phyloP scores from a whole-genome alignment of 305 asterid genomes.

The Coffea humblotiana region DNA sequence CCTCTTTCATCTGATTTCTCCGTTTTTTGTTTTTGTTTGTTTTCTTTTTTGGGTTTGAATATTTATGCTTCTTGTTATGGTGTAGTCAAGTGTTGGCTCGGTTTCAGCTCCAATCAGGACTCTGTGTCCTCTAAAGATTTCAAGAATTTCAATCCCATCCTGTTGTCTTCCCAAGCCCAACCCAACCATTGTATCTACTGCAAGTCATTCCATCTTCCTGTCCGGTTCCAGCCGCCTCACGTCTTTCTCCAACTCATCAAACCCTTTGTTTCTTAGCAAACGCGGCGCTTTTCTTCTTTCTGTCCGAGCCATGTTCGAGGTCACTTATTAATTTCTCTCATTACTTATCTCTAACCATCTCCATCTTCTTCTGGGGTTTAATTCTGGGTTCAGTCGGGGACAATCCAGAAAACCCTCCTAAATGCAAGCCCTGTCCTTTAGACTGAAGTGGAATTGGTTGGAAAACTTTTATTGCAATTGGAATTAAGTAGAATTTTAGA shows the following conservation, averaged over 20 bases:
- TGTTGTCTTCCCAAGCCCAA: constrained; percentile 34
- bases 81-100: constrained; percentile 63
- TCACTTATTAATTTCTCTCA: constrained; percentile 2
- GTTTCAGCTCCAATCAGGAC: constrained; percentile 46
- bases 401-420: too few species aligned
- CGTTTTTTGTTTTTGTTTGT: neutral
- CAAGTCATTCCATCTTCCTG: constrained; percentile 27
- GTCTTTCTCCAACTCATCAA: constrained; percentile 26
- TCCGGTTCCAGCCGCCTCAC: constrained; percentile 51
- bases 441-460: neutral
- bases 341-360: neutral
- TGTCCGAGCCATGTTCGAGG: constrained; percentile 71
- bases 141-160: constrained; percentile 24
- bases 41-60: constrained; percentile 13
- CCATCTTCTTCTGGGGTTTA: neutral
- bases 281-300: constrained; percentile 28
- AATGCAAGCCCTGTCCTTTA: too few species aligned
- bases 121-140: constrained; percentile 25
- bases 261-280: constrained; percentile 30
- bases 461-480: neutral
- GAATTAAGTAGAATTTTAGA: neutral
- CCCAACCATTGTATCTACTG: constrained; percentile 29
- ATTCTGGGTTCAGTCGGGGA: neutral
- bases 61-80: neutral
- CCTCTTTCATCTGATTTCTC: constrained; percentile 4